phyloP scores from a whole-genome alignment of 2,329 filamentous ascomycete genomes.

The Emmonsiellopsis sp. region DNA sequence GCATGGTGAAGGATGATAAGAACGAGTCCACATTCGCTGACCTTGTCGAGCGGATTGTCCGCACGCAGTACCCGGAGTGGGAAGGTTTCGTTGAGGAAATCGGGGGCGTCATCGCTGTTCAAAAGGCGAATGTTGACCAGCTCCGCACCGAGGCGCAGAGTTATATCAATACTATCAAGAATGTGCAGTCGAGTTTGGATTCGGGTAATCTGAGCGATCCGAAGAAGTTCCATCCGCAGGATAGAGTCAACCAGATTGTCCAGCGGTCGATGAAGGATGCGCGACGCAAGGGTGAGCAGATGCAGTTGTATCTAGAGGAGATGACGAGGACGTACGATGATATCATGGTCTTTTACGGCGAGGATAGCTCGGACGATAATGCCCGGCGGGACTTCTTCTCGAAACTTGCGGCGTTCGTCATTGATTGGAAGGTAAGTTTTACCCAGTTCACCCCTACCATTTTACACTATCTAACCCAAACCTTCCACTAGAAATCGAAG shows the following conservation, averaged over 20 bases:
- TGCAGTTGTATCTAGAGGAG: constrained; percentile 86
- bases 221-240: constrained; percentile 96
- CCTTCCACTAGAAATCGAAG: constrained; percentile 57
- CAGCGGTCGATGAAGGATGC: constrained; percentile 96
- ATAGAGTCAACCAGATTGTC: constrained; percentile 84
- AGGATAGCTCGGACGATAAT: constrained; percentile 85
- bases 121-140: constrained; percentile 94
- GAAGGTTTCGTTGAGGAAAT: constrained; percentile 84
- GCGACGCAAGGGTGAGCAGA: constrained; percentile 87
- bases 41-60: constrained; percentile 89
- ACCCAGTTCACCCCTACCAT: neutral
- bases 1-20: constrained; percentile 99
- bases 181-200: constrained; percentile 85
- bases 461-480: neutral
- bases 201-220: constrained; percentile 90
- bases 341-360: constrained; percentile 93
- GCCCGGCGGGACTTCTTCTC: constrained; percentile 91
- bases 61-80: constrained; percentile 94
- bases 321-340: constrained; percentile 88
- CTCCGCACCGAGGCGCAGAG: constrained; percentile 76
- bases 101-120: constrained; percentile 61
- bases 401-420: constrained; percentile 82
- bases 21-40: constrained; percentile 95
- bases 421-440: constrained; percentile 69
- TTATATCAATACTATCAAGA: constrained; percentile 92